Conservation (phyloP, 1,139 yeast genomes). For the Taphrina pruni region DNA sequence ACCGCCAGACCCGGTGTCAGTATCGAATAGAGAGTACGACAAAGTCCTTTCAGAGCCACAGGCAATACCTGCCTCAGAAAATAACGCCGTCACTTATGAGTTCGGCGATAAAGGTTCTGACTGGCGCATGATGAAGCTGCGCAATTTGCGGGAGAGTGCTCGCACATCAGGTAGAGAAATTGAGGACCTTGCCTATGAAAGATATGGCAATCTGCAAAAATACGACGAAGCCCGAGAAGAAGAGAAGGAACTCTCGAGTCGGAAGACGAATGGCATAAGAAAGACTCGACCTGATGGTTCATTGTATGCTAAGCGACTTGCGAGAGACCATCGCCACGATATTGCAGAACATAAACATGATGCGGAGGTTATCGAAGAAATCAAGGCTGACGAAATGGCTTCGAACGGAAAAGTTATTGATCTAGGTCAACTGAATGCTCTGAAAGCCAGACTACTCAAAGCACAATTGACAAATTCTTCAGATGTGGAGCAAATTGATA, state of each 20-base stretch:
- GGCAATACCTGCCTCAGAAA: neutral
- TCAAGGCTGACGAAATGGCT: conserved; percentile 33
- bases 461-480: conserved; percentile 52
- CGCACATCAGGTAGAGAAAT: conserved; percentile 43
- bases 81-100: neutral
- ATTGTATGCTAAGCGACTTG: conserved; percentile 42
- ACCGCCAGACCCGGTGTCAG: neutral
- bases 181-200: conserved; percentile 49
- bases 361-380: conserved; percentile 22
- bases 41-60: conserved; percentile 1
- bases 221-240: conserved; percentile 52
- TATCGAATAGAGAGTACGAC: conserved; percentile 1
- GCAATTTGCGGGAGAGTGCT: conserved; percentile 45
- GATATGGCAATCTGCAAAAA: conserved; percentile 48
- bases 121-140: conserved; percentile 54
- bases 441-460: conserved; percentile 53
- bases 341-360: conserved; percentile 9
- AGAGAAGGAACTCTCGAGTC: conserved; percentile 48
- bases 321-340: conserved; percentile 23
- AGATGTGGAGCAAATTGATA: conserved; percentile 49
- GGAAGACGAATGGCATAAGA: conserved; percentile 46
- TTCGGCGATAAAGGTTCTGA: conserved; percentile 53
- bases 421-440: conserved; percentile 42
- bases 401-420: conserved; percentile 16
- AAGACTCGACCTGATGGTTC: conserved; percentile 43